These are phyloP conservation scores for Penicillium cinerascens DNA, from an alignment of 495 filamentous ascomycete genomes.

Conservation along the genomic window DNA sequence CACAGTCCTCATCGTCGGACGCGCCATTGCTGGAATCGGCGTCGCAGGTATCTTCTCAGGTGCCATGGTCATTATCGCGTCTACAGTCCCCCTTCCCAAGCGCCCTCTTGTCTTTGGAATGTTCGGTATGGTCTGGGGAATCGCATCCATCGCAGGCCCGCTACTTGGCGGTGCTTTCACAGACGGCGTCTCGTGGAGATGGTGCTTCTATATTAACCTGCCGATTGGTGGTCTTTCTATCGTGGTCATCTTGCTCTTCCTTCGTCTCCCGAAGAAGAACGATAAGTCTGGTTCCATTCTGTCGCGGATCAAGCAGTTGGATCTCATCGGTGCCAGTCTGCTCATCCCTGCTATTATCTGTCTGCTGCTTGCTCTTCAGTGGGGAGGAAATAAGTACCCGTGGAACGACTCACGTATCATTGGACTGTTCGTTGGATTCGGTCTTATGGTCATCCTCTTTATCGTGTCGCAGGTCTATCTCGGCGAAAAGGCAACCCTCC, in stretches of 20 bases:
- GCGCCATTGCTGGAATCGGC: conserved; percentile 74
- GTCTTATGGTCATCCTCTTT: conserved; percentile 33
- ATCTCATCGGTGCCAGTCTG: conserved; percentile 32
- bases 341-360: conserved; percentile 38
- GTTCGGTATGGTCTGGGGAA: conserved; percentile 66
- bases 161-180: conserved; percentile 59
- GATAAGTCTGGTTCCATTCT: conserved; percentile 9
- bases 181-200: conserved; percentile 65
- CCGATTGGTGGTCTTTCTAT: conserved; percentile 58
- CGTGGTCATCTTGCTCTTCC: conserved; percentile 49
- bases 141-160: conserved; percentile 66
- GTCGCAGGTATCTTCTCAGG: conserved; percentile 68
- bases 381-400: conserved; percentile 37
- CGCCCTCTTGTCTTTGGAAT: conserved; percentile 67
- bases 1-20: conserved; percentile 67
- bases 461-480: conserved; percentile 19
- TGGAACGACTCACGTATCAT: conserved; percentile 36
- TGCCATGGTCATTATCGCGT: conserved; percentile 62
- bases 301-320: conserved; percentile 29
- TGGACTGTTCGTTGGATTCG: conserved; percentile 33
- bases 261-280: conserved; percentile 33
- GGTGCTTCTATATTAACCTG: conserved; percentile 82
- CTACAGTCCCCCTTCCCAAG: conserved; percentile 58
- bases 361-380: conserved; percentile 41
- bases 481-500: conserved; percentile 28